These are phyloP conservation scores for Nigrograna mackinnonii DNA, from an alignment of 2,329 filamentous ascomycete genomes.

Conservation along the genomic window DNA sequence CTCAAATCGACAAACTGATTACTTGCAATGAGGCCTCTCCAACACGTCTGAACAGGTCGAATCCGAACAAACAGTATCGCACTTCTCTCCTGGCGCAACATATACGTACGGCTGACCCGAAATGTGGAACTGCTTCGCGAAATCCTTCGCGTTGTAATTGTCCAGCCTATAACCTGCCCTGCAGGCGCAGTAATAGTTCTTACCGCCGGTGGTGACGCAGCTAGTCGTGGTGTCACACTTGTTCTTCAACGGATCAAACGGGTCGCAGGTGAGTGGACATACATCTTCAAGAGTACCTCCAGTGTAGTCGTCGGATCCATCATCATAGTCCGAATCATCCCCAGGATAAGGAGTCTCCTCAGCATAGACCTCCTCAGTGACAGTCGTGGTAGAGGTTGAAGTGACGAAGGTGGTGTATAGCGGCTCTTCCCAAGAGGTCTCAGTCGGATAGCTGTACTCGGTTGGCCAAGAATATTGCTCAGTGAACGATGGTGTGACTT, in stretches of 20 bases:
- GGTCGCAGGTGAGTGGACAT: constrained; percentile 27
- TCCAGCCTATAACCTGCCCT: constrained; percentile 25
- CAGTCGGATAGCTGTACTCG: background rate
- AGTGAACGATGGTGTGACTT: too few relatives aligned
- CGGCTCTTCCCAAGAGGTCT: background rate
- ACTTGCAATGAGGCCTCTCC: constrained; percentile 20
- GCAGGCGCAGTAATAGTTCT: constrained; percentile 34
- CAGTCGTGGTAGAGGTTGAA: background rate
- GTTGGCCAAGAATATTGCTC: background rate
- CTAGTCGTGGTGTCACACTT: constrained; percentile 27
- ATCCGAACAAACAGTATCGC: constrained; percentile 26
- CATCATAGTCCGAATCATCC: too few relatives aligned
- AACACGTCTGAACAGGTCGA: constrained; percentile 23
- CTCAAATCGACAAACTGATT: too few relatives aligned
- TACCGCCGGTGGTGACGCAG: constrained; percentile 23
- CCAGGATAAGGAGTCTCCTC: too few relatives aligned
- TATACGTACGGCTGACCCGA: constrained; percentile 29
- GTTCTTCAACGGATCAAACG: constrained; percentile 23
- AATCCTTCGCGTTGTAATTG: constrained; percentile 24
- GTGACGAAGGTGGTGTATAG: background rate
- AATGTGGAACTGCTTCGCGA: constrained; percentile 29
- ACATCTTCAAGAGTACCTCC: constrained; percentile 19
- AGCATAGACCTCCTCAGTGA: background rate
- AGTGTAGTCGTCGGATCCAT: constrained; percentile 11
- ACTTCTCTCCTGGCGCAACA: constrained; percentile 17